phyloP scores from a whole-genome alignment of 345 rosid species.

The Crucihimalaya himalaica region DNA sequence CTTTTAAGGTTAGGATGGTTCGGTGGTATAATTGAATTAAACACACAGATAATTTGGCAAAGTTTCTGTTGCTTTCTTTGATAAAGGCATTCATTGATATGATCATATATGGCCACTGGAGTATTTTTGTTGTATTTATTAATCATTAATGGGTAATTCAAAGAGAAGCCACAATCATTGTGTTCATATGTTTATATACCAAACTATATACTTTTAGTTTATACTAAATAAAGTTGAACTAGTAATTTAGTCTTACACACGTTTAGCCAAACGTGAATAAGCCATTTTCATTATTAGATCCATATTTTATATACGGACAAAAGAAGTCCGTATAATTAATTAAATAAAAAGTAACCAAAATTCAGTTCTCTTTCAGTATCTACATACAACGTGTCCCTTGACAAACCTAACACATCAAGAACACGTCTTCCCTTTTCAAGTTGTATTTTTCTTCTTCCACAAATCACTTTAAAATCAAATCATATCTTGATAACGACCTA shows the following conservation, averaged over 20 bases:
- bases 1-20: background rate
- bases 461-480: slow-evolving; percentile 1
- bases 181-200: background rate
- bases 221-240: background rate
- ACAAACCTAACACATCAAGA: slow-evolving; percentile 19
- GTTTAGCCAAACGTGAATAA: background rate
- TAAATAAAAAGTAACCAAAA: background rate
- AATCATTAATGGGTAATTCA: too few species aligned
- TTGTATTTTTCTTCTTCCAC: slow-evolving; percentile 24
- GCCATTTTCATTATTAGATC: background rate
- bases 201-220: background rate
- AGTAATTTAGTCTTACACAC: background rate
- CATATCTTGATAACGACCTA: background rate
- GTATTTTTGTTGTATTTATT: background rate
- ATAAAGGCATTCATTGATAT: too few species aligned
- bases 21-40: background rate
- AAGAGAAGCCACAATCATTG: background rate
- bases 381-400: slow-evolving; percentile 18
- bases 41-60: background rate
- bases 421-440: slow-evolving; percentile 20
- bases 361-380: background rate
- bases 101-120: too few species aligned
- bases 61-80: background rate
- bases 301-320: background rate
- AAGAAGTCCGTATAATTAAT: background rate